These are phyloP conservation scores for Gynostemma pentaphyllum DNA, from an alignment of 306 rosid species.

Conservation along the genomic window DNA sequence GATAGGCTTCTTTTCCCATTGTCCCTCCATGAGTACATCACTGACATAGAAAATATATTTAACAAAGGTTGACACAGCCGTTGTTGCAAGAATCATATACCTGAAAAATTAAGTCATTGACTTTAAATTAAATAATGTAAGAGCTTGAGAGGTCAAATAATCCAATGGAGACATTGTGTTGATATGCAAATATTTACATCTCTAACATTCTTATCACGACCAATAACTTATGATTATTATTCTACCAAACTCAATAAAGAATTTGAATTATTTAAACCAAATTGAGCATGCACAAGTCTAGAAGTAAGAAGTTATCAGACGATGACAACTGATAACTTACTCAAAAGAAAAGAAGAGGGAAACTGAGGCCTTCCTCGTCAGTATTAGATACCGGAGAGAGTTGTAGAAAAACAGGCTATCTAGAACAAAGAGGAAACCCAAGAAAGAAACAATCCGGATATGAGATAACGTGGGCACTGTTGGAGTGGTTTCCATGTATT, in stretches of 20 bases:
- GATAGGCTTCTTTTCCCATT: constrained; percentile 95
- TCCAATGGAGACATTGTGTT: too few species aligned
- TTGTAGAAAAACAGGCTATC: constrained; percentile 70
- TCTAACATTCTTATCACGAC: neutral
- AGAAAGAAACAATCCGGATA: constrained; percentile 82
- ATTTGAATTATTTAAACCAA: neutral
- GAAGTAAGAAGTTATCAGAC: neutral
- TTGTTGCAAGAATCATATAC: constrained; percentile 98
- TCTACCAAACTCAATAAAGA: neutral
- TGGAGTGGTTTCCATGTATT: constrained; percentile 97
- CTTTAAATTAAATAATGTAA: neutral
- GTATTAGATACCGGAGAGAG: constrained; percentile 47
- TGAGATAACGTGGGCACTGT: constrained; percentile 66
- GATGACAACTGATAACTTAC: constrained; percentile 37
- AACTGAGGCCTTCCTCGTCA: constrained; percentile 75
- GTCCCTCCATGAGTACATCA: constrained; percentile 97
- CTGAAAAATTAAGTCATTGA: constrained; percentile 34
- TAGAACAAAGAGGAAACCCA: constrained; percentile 73
- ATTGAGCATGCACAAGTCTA: neutral
- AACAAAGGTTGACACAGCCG: constrained; percentile 74
- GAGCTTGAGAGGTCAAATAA: neutral
- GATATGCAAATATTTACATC: neutral
- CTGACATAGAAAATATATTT: constrained; percentile 84
- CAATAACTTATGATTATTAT: neutral
- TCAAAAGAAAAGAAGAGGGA: constrained; percentile 89